Conservation (phyloP, 305 asterid genomes). For the Stenogyne calaminthoides region DNA sequence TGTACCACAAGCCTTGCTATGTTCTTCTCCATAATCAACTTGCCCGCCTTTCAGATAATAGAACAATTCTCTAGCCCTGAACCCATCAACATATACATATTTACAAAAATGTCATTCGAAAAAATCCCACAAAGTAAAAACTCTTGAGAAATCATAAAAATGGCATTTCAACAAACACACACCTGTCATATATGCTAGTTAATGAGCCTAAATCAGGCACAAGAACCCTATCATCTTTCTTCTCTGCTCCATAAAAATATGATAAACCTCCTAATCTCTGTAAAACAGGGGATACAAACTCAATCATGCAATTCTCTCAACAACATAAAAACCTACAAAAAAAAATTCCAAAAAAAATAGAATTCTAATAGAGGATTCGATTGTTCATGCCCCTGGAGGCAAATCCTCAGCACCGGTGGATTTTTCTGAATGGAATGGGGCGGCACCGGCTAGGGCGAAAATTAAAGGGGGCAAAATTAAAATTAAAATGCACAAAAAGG, state of each 20-base stretch:
- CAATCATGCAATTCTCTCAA: slow-evolving; percentile 1
- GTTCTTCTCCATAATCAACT: slow-evolving; percentile 95
- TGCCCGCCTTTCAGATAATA: slow-evolving; percentile 96
- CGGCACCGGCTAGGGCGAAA: no score
- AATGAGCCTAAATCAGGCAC: slow-evolving; percentile 97
- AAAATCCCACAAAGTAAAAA: no score
- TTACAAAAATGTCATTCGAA: no score
- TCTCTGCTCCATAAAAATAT: slow-evolving; percentile 95
- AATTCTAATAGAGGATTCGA: neutral
- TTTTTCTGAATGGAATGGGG: slow-evolving; percentile 32
- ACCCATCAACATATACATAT: no score
- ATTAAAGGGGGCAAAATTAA: no score
- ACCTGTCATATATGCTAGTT: no score
- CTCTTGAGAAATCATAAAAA: no score
- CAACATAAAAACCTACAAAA: neutral
- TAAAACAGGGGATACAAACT: slow-evolving; percentile 23
- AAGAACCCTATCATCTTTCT: slow-evolving; percentile 92
- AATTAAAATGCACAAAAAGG: no score
- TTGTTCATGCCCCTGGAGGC: slow-evolving; percentile 84
- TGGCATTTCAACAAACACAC: no score
- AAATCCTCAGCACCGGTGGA: slow-evolving; percentile 53
- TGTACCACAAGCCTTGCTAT: no score
- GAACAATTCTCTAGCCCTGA: no score
- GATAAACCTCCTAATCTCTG: slow-evolving; percentile 92
- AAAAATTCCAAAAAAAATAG: neutral